Conservation (phyloP, 2,329 filamentous ascomycete genomes). For the Trichoderma gracile region DNA sequence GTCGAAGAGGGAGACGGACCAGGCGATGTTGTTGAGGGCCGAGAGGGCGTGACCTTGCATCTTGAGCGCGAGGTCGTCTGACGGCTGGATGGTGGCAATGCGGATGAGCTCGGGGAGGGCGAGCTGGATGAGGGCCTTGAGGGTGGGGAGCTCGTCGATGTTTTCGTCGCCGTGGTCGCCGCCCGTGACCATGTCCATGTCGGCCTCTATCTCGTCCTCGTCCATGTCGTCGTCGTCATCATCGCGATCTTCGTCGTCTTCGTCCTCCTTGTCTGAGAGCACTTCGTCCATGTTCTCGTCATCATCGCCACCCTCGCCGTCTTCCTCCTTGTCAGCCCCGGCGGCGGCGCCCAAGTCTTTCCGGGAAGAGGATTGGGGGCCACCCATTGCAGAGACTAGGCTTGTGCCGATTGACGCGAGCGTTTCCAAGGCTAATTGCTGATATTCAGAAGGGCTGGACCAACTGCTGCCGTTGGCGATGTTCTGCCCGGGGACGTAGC, state of each 20-base stretch:
- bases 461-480: conserved; percentile 40
- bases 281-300: conserved; percentile 44
- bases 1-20: conserved; percentile 64
- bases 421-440: conserved; percentile 60
- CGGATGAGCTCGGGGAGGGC: conserved; percentile 49
- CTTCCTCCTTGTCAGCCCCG: conserved; percentile 39
- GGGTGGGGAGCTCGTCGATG: conserved; percentile 56
- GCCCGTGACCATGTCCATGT: conserved; percentile 65
- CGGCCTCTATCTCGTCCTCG: conserved; percentile 59
- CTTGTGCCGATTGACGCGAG: conserved; percentile 64
- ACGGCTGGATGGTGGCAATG: conserved; percentile 45
- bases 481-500: conserved; percentile 33
- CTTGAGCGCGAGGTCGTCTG: conserved; percentile 44
- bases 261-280: conserved; percentile 38
- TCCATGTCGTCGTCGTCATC: conserved; percentile 58
- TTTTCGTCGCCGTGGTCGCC: conserved; percentile 45
- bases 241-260: conserved; percentile 42
- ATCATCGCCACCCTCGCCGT: conserved; percentile 38
- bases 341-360: conserved; percentile 39
- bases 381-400: conserved; percentile 54
- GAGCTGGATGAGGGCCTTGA: conserved; percentile 45
- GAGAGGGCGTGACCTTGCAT: conserved; percentile 58
- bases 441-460: conserved; percentile 47
- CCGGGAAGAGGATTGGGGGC: conserved; percentile 35
- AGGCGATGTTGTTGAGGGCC: conserved; percentile 66